A percentile compares a stretch with the other conserved stretches of the same genome.
Conservation (phyloP, 116 monocot genomes). For the Papilionanthe hybrid region DNA sequence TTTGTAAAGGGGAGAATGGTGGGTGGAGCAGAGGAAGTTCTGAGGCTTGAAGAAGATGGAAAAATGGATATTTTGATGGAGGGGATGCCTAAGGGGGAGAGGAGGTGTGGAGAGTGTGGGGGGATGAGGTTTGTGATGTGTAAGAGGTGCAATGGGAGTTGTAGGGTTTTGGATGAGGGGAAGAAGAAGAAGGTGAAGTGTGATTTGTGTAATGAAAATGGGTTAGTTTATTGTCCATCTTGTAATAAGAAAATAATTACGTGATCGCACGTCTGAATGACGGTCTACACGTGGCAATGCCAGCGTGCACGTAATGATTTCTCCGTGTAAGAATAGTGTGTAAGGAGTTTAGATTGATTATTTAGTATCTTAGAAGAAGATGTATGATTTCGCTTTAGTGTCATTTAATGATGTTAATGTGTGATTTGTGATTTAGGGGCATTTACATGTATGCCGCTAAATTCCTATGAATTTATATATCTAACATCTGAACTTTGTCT, state of each 20-base stretch:
- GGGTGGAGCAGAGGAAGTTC: conserved; percentile 60
- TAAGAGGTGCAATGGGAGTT: conserved; percentile 57
- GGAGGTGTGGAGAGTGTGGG: conserved; percentile 51
- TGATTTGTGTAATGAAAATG: conserved; percentile 81
- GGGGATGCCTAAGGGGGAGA: conserved; percentile 23
- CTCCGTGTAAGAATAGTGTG: too few relatives aligned
- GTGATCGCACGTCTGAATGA: too few relatives aligned
- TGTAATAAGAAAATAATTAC: conserved; percentile 10
- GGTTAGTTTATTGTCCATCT: conserved; percentile 58
- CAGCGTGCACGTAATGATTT: too few relatives aligned
- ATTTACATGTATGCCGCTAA: too few relatives aligned
- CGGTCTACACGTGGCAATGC: too few relatives aligned
- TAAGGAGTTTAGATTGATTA: too few relatives aligned
- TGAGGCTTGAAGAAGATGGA: conserved; percentile 55
- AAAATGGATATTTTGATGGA: conserved; percentile 46
- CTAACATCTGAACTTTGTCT: too few relatives aligned
- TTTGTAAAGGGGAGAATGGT: conserved; percentile 65
- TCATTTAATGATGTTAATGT: too few relatives aligned
- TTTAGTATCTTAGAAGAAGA: too few relatives aligned
- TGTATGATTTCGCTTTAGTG: too few relatives aligned
- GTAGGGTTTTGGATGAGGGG: conserved; percentile 53
- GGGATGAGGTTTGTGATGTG: conserved; percentile 67
- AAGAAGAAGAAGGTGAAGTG: conserved; percentile 46
- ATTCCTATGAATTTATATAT: too few relatives aligned
- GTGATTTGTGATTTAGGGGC: too few relatives aligned